Evolutionary conservation across 495 filamentous ascomycete species (phyloP).

Genomic region (Aspergillus sclerotioniger): DNA sequence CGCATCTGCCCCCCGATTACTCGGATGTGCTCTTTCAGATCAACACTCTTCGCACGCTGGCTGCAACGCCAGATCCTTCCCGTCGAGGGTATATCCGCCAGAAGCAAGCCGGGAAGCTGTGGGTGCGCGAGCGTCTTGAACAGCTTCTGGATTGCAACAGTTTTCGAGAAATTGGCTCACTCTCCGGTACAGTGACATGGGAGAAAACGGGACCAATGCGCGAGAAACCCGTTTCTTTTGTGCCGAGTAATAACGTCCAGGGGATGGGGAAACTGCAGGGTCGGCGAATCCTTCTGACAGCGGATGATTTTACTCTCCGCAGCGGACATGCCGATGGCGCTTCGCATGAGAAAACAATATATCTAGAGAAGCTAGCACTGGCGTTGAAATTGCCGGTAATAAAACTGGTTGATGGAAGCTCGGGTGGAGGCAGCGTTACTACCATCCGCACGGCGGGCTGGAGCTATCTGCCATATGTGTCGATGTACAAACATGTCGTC

Average conservation of each 20-base stretch:
- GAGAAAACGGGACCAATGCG: slow-evolving; percentile 43
- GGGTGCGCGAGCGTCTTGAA: slow-evolving; percentile 60
- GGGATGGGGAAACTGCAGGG: slow-evolving; percentile 46
- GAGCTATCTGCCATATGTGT: slow-evolving; percentile 56
- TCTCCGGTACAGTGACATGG: slow-evolving; percentile 59
- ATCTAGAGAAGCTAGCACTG: slow-evolving; percentile 54
- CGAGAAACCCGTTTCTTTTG: slow-evolving; percentile 50
- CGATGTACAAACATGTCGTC: slow-evolving; percentile 47
- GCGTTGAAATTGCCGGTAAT: slow-evolving; percentile 55
- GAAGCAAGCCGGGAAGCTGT: slow-evolving; percentile 63
- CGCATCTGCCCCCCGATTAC: slow-evolving; percentile 57
- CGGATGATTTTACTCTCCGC: slow-evolving; percentile 63
- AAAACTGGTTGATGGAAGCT: slow-evolving; percentile 62
- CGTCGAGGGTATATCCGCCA: slow-evolving; percentile 58
- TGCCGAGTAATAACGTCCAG: slow-evolving; percentile 58
- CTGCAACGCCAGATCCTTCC: slow-evolving; percentile 50
- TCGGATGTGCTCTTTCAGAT: slow-evolving; percentile 58
- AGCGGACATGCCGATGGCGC: slow-evolving; percentile 63
- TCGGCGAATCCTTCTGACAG: slow-evolving; percentile 56
- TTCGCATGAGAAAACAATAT: slow-evolving; percentile 55
- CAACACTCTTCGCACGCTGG: slow-evolving; percentile 45
- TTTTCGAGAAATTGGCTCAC: slow-evolving; percentile 57
- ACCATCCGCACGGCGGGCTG: slow-evolving; percentile 54
- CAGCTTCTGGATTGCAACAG: slow-evolving; percentile 51
- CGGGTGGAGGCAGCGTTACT: slow-evolving; percentile 60